Evolutionary conservation across 139 green algal genomes (phyloP).

Genomic region (Closterium sp.): DNA sequence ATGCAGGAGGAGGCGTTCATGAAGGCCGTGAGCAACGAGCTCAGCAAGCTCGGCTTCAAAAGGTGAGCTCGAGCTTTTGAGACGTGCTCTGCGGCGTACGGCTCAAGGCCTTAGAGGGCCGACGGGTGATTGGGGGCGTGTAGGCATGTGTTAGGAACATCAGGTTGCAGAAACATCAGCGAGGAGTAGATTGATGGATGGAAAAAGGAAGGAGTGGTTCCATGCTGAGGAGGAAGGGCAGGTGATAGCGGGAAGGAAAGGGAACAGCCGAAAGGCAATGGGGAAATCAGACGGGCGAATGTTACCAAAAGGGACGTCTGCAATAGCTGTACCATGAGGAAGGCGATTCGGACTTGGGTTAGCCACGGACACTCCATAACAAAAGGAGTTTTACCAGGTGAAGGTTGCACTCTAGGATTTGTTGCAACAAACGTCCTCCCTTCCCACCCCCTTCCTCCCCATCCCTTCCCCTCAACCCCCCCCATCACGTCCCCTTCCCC

Average conservation of each 20-base stretch:
- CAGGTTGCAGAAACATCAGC: no score
- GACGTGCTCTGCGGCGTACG: neutral
- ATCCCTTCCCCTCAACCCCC: neutral
- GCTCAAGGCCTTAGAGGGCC: no score
- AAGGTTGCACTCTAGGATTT: neutral
- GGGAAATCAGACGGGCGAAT: neutral
- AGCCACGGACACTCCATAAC: neutral
- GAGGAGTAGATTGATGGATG: neutral
- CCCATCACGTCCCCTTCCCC: neutral
- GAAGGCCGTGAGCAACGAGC: neutral
- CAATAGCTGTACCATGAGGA: neutral
- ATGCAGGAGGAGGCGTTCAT: neutral
- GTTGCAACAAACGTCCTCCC: neutral
- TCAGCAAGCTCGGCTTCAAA: conserved; percentile 1
- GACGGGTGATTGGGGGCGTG: no score
- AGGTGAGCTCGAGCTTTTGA: neutral
- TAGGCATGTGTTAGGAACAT: no score
- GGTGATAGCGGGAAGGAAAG: neutral
- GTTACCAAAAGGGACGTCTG: neutral
- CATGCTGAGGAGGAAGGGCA: neutral
- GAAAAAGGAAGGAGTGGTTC: neutral
- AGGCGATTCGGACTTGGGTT: neutral
- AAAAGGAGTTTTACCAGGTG: neutral
- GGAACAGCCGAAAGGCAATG: neutral
- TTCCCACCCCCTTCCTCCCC: neutral